Conservation (phyloP, 129 eudicot genomes). For the Flaveria ramosissima region DNA sequence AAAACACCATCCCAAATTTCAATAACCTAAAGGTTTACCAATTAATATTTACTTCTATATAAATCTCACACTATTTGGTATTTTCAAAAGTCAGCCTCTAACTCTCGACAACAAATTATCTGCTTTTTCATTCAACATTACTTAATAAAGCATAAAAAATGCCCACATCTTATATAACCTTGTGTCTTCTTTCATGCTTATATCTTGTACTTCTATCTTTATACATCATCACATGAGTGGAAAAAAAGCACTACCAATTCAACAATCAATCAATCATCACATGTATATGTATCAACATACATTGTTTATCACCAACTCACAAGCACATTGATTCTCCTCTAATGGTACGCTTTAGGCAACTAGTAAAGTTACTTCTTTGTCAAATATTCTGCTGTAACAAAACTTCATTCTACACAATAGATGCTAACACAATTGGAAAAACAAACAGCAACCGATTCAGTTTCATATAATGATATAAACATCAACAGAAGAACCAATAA, state of each 20-base stretch:
- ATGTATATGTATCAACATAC: conserved; percentile 4
- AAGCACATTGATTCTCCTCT: conserved; percentile 11
- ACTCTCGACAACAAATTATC: background rate
- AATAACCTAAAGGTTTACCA: background rate
- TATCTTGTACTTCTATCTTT: background rate
- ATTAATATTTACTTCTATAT: no score
- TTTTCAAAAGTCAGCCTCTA: no score
- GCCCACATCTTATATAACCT: background rate
- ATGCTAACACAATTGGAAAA: background rate
- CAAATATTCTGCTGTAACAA: background rate
- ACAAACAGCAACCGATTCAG: no score
- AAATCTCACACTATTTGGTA: no score
- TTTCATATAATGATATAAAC: background rate
- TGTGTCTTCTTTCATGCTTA: background rate
- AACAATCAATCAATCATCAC: conserved; percentile 4
- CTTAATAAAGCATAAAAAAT: conserved; percentile 20
- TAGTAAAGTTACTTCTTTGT: no score
- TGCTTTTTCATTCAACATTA: conserved; percentile 22
- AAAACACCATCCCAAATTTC: background rate
- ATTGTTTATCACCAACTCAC: conserved; percentile 25
- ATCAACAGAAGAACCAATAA: background rate
- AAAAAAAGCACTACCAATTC: conserved; percentile 3
- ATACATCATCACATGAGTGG: conserved; percentile 14
- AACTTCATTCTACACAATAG: background rate
- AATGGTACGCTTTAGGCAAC: background rate